Percentiles rank a stretch among this genome's conserved stretches.
These are phyloP conservation scores for Aeschynomene evenia DNA, from an alignment of 306 rosid genomes.

Conservation along the genomic window DNA sequence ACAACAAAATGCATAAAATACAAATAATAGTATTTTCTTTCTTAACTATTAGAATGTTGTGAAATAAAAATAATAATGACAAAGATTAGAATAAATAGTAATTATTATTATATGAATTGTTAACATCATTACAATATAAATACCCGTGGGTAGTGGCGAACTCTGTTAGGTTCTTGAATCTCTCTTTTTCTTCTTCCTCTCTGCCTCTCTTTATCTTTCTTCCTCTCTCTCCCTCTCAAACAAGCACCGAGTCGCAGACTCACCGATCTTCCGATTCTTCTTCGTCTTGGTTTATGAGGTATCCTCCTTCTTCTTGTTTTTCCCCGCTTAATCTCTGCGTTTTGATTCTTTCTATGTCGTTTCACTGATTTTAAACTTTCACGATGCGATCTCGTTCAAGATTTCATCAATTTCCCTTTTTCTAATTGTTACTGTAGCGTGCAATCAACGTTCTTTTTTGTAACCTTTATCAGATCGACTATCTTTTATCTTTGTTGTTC, in stretches of 20 bases:
- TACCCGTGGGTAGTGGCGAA: not conserved
- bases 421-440: not conserved
- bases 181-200: not conserved
- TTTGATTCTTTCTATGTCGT: not conserved
- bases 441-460: not conserved
- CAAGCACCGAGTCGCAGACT: slow-evolving; percentile 44
- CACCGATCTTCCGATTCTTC: slow-evolving; percentile 66
- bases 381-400: not conserved
- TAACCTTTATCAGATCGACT: not conserved
- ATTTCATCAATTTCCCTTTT: not conserved
- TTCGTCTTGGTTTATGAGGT: slow-evolving; percentile 99
- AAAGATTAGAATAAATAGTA: no score
- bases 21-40: no score
- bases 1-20: no score
- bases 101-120: no score
- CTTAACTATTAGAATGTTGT: no score
- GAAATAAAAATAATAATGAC: no score
- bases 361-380: slow-evolving; percentile 17
- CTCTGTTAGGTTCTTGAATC: not conserved
- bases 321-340: not conserved
- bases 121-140: not conserved
- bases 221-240: not conserved
- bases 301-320: not conserved
- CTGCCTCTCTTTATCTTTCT: not conserved
- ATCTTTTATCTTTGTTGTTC: not conserved